Conservation (phyloP, 1,139 yeast genomes). For the Saccharomycopsis phalli region DNA sequence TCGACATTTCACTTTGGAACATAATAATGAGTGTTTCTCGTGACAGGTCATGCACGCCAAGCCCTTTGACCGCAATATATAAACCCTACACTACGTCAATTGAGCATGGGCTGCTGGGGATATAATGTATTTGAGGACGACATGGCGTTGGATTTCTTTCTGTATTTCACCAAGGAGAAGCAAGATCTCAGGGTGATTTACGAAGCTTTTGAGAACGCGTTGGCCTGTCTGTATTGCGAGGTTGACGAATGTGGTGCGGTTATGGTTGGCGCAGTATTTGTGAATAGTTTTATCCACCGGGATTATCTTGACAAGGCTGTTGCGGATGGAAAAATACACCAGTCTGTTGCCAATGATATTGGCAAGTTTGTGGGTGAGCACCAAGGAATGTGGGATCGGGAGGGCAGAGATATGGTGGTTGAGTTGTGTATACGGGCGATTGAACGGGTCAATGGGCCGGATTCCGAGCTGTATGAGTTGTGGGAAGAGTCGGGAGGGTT, state of each 20-base stretch:
- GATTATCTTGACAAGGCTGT: background rate
- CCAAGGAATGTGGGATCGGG: background rate
- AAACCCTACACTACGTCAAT: too few relatives aligned
- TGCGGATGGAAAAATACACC: background rate
- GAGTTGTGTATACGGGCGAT: too few relatives aligned
- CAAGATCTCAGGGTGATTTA: background rate
- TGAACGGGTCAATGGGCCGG: background rate
- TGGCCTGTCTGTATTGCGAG: background rate
- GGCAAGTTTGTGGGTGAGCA: background rate
- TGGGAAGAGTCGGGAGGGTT: background rate
- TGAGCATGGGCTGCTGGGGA: background rate
- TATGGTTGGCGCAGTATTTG: background rate
- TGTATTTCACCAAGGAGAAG: background rate
- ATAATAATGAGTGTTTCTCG: too few relatives aligned
- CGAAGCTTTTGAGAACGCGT: background rate
- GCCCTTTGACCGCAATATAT: too few relatives aligned
- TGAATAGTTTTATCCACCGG: background rate
- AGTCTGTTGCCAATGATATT: background rate
- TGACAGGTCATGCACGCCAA: too few relatives aligned
- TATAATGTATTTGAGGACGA: background rate
- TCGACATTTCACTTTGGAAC: too few relatives aligned
- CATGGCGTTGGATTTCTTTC: background rate
- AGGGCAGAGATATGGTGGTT: too few relatives aligned
- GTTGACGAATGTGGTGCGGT: background rate
- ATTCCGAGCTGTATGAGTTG: background rate